Evolutionary conservation across 148 eudicot genomes (phyloP).

Genomic region (Salicornia ramosissima): DNA sequence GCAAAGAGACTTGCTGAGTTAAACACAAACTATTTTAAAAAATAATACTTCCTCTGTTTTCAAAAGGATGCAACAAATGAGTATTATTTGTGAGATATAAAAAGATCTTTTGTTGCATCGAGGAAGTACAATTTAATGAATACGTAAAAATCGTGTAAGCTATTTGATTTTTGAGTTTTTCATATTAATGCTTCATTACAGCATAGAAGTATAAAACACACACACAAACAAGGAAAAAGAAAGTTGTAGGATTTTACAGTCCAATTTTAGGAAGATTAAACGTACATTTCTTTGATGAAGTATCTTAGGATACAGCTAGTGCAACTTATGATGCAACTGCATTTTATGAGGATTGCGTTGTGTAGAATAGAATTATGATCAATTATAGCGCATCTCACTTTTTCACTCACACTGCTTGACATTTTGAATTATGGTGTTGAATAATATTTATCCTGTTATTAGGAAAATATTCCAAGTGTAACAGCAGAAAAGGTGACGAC

Average conservation of each 20-base stretch:
- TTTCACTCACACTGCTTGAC: background rate
- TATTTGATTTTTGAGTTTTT: background rate
- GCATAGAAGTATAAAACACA: background rate
- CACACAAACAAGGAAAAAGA: too few relatives aligned
- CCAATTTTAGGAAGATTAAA: background rate
- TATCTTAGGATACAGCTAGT: background rate
- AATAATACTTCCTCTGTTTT: too few relatives aligned
- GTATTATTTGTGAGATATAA: too few relatives aligned
- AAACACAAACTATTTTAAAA: too few relatives aligned
- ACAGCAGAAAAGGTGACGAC: conserved; percentile 83
- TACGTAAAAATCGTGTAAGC: background rate
- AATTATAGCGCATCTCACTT: background rate
- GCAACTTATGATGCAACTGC: background rate
- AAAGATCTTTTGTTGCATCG: too few relatives aligned
- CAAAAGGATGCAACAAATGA: too few relatives aligned
- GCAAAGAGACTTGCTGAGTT: too few relatives aligned
- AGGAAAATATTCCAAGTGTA: conserved; percentile 82
- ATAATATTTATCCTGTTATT: conserved; percentile 15
- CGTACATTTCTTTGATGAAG: background rate
- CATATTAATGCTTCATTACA: background rate
- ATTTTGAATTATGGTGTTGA: background rate
- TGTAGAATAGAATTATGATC: background rate
- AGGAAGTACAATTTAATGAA: too few relatives aligned
- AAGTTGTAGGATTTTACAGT: background rate
- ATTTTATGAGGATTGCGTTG: background rate